Evolutionary conservation across 2,329 filamentous ascomycete genomes (phyloP), one percentile per base, ranked within the genome.

Genomic region (Fusarium neocosmosporiellum): DNA sequence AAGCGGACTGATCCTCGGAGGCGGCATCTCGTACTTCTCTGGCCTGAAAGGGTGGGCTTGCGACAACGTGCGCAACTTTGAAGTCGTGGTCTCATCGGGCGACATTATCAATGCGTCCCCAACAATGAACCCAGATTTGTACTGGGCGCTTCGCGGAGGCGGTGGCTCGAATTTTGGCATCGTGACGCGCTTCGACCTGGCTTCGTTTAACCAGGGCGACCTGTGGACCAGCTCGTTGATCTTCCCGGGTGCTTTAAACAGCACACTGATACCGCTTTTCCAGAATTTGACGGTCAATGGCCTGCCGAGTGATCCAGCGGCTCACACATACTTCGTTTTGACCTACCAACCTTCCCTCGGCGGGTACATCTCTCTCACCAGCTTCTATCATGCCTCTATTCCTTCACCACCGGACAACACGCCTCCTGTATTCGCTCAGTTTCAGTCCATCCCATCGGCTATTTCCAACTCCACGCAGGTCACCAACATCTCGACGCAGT

Each of bases 71-170:
- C 71, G 75, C 33, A 82, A 80, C 31, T 87, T 81, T 57, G 80
- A 88, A 69, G 80, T 89, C 10, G 86, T 89, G 1, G 79, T 87
- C 1, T 83, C 84, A 0, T 80, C 82, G 13, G 87, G 87, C 0
- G 67, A 76, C 1, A 79, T 88, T 14, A 79, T 88, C 9, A 43
- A 69, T 20, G 65, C 65, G 4, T 68, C 65, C 0, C 54, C 65
- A 5, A 60, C 31, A 3, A 27, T 18, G 7, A 64, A 69, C 14
- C 2, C 18, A 1, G 67, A 68, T 20, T n/a, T 69, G 13, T 69
- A 69, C 22, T 69, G 67, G 67, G 67, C 67, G 5, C 59, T 69
- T 11, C 59, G 65, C 14, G 67, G 67, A 4, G 67, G 67, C 5
- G 67, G 67, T 2, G 67, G 67, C 16, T 69, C 67, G 2, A 69